Evolutionary conservation across 192 early-diverging fungal genomes (phyloP).

Genomic region (Phycomyces nitens): DNA sequence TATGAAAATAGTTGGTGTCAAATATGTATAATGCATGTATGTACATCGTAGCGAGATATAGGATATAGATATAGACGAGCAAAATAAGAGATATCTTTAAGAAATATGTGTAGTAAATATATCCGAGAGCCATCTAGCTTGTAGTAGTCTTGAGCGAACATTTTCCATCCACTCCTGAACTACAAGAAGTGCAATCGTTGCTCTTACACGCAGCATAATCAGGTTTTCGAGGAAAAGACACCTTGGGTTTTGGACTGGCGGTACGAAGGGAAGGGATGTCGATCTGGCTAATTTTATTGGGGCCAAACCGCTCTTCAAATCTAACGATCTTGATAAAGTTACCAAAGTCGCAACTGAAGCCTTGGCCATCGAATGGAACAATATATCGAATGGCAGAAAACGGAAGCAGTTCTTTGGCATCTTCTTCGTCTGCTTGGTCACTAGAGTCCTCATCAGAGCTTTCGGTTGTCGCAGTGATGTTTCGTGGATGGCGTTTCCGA

Average conservation of each 20-base stretch:
- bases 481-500: background rate
- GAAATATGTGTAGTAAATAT: background rate
- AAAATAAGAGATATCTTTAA: background rate
- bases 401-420: constrained; percentile 12
- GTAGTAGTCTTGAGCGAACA: background rate
- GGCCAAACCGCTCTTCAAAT: background rate
- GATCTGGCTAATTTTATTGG: background rate
- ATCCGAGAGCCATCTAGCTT: background rate
- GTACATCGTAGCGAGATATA: too few species aligned
- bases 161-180: background rate
- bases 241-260: background rate
- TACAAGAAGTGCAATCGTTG: background rate
- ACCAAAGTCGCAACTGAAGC: constrained; percentile 23
- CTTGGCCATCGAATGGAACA: constrained; percentile 6
- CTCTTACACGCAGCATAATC: background rate
- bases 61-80: background rate
- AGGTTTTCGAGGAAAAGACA: background rate
- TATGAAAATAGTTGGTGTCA: background rate
- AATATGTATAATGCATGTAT: too few species aligned
- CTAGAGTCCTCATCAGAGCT: background rate
- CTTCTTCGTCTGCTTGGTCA: constrained; percentile 12
- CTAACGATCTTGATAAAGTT: constrained; percentile 23
- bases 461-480: background rate
- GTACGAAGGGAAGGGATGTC: background rate
- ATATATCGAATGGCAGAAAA: constrained; percentile 10